Percentiles rank a stretch among this genome's conserved stretches.
These are phyloP conservation scores for Penicillium pancosmium DNA, from an alignment of 495 filamentous ascomycete genomes.

Conservation along the genomic window DNA sequence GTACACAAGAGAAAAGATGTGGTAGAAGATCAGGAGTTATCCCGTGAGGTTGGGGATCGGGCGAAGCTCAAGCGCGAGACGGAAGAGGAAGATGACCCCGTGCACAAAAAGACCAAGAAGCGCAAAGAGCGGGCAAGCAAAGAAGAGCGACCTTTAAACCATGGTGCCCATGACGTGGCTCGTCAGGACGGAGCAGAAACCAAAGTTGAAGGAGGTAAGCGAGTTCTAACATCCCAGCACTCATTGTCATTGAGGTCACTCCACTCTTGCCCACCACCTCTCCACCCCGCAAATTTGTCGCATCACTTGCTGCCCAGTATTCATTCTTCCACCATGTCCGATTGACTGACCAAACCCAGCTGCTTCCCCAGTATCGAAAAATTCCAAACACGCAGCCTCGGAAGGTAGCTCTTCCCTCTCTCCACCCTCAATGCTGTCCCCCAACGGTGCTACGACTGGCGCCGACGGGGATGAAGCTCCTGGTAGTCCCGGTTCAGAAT, in stretches of 20 bases:
- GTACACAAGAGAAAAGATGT: constrained; percentile 63
- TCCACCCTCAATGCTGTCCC: constrained; percentile 55
- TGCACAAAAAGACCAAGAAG: constrained; percentile 55
- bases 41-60: constrained; percentile 46
- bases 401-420: constrained; percentile 63
- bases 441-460: constrained; percentile 54
- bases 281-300: constrained; percentile 18
- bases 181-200: constrained; percentile 66
- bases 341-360: constrained; percentile 29
- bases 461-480: constrained; percentile 45
- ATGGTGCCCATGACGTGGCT: constrained; percentile 65
- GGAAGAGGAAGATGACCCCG: constrained; percentile 58
- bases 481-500: constrained; percentile 58
- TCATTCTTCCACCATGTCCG: neutral
- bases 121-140: constrained; percentile 53
- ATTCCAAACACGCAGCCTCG: constrained; percentile 55
- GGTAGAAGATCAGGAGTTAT: constrained; percentile 54
- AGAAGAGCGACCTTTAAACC: constrained; percentile 60
- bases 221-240: constrained; percentile 8
- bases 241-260: constrained; percentile 10
- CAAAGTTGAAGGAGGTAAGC: constrained; percentile 64
- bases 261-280: constrained; percentile 18
- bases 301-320: neutral
- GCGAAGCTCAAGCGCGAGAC: constrained; percentile 54
- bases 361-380: constrained; percentile 50